Evolutionary conservation across 306 rosid species (phyloP).

Genomic region (Begonia masoniana): DNA sequence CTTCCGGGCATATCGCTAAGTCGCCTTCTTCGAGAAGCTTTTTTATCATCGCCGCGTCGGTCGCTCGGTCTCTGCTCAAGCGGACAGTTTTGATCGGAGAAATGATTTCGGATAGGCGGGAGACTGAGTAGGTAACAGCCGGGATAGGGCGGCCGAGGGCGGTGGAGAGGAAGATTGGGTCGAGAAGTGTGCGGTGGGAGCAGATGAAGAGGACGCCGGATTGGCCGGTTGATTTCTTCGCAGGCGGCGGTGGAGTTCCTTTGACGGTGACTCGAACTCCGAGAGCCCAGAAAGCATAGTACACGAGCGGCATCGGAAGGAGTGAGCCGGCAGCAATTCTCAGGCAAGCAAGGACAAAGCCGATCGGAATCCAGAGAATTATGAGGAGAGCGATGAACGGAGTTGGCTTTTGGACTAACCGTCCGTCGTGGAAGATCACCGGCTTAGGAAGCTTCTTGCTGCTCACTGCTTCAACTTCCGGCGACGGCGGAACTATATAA

Average conservation of each 20-base stretch:
- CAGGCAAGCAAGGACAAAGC: slow-evolving; percentile 52
- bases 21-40: slow-evolving; percentile 57
- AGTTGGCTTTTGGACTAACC: slow-evolving; percentile 56
- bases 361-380: slow-evolving; percentile 66
- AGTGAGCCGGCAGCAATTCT: slow-evolving; percentile 58
- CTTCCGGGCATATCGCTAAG: slow-evolving; percentile 72
- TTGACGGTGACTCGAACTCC: slow-evolving; percentile 56
- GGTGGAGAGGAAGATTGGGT: slow-evolving; percentile 72
- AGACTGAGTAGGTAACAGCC: slow-evolving; percentile 63
- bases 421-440: slow-evolving; percentile 75
- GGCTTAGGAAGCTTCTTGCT: slow-evolving; percentile 63
- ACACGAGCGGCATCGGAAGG: slow-evolving; percentile 69
- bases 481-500: slow-evolving; percentile 39
- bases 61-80: slow-evolving; percentile 42
- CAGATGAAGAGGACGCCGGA: slow-evolving; percentile 62
- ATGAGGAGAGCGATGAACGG: slow-evolving; percentile 44
- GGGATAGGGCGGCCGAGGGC: slow-evolving; percentile 72
- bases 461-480: slow-evolving; percentile 32
- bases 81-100: slow-evolving; percentile 69
- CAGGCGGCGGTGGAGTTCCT: slow-evolving; percentile 55
- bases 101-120: slow-evolving; percentile 63
- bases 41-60: slow-evolving; percentile 63
- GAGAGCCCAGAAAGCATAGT: slow-evolving; percentile 54
- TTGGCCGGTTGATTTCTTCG: slow-evolving; percentile 16
- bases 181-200: slow-evolving; percentile 68